Percentiles rank a stretch among this genome's conserved stretches.
These are phyloP conservation scores for Beauveria australis DNA, from an alignment of 2,329 filamentous ascomycete species.

Conservation along the genomic window DNA sequence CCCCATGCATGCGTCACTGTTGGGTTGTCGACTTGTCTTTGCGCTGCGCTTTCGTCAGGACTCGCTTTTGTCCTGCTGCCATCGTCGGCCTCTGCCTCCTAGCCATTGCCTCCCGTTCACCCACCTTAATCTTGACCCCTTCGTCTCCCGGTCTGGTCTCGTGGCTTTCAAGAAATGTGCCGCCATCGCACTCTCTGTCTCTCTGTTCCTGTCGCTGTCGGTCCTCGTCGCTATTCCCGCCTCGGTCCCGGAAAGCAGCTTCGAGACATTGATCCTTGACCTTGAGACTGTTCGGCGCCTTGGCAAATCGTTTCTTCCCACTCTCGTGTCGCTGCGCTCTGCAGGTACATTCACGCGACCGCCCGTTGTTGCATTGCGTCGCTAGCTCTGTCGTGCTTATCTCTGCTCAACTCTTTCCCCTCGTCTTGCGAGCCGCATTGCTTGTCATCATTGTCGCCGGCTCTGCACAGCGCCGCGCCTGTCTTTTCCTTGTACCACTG, in stretches of 20 bases:
- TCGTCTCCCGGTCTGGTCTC: background rate
- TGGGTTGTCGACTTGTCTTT: background rate
- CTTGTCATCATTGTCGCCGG: background rate
- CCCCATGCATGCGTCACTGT: background rate
- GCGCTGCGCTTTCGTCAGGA: background rate
- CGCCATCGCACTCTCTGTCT: background rate
- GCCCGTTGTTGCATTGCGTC: slow-evolving; percentile 5
- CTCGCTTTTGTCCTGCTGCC: background rate
- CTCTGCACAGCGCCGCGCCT: background rate
- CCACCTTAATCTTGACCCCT: background rate
- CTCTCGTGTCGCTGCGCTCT: slow-evolving; percentile 8
- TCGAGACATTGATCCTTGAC: slow-evolving; percentile 7
- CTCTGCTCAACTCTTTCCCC: background rate
- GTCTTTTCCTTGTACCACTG: background rate
- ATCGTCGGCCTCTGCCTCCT: background rate
- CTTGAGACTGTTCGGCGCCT: slow-evolving; percentile 10
- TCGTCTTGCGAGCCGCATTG: background rate
- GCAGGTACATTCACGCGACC: slow-evolving; percentile 5
- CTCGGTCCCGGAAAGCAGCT: background rate
- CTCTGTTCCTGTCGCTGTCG: background rate
- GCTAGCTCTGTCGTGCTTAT: slow-evolving; percentile 9
- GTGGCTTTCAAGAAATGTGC: background rate
- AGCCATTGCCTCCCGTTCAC: background rate
- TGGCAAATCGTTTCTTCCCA: slow-evolving; percentile 3
- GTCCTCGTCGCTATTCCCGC: slow-evolving; percentile 3